Conservation (phyloP, 768 basidiomycete genomes). For the Pulveroboletus sp. region DNA sequence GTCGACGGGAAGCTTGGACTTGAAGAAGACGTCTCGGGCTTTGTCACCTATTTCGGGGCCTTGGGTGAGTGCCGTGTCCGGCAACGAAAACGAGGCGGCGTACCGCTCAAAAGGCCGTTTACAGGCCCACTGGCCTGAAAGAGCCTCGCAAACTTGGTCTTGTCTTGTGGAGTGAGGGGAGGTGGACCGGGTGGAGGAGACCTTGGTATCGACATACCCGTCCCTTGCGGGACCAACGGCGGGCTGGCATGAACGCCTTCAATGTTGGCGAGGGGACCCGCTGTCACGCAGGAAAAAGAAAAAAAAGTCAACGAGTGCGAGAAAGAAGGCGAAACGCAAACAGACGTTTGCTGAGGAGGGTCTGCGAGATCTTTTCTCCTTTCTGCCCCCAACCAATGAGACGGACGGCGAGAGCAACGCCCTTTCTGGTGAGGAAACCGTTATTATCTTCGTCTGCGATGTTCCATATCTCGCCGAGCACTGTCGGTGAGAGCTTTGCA, state of each 20-base stretch:
- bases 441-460: constrained; percentile 92
- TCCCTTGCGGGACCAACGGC: constrained; percentile 54
- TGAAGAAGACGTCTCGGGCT: constrained; percentile 86
- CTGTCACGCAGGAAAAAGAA: constrained; percentile 37
- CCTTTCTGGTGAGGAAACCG: constrained; percentile 85
- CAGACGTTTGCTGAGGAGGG: constrained; percentile 71
- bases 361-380: constrained; percentile 62
- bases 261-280: constrained; percentile 79
- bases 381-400: constrained; percentile 92
- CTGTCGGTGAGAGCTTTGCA: constrained; percentile 70
- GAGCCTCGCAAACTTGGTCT: constrained; percentile 74
- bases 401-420: constrained; percentile 83
- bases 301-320: constrained; percentile 12
- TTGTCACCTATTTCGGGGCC: constrained; percentile 59
- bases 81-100: constrained; percentile 18
- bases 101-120: constrained; percentile 77
- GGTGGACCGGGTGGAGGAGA: constrained; percentile 62
- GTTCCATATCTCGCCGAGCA: constrained; percentile 91
- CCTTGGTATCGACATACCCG: constrained; percentile 52
- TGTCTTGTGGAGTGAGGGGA: constrained; percentile 73
- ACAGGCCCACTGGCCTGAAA: constrained; percentile 70
- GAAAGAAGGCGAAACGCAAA: constrained; percentile 5
- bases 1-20: constrained; percentile 82
- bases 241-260: constrained; percentile 56
- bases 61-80: not conserved